Conservation (phyloP, 148 eudicot species). For the Rhododendron ovatum region DNA sequence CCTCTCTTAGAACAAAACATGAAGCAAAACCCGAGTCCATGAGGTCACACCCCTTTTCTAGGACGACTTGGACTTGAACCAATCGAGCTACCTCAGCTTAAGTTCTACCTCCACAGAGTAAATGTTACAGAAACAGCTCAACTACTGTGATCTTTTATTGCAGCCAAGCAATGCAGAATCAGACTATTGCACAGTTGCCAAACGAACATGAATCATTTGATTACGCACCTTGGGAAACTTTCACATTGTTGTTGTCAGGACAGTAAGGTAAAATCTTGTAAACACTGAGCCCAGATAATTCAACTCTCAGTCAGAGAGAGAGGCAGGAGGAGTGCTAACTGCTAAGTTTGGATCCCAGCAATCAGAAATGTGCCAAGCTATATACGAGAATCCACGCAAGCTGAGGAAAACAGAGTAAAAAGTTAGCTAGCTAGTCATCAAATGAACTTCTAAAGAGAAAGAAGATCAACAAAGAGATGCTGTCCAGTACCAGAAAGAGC, state of each 20-base stretch:
- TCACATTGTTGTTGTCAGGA: neutral
- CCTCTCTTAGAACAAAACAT: neutral
- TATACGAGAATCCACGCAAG: conserved; percentile 88
- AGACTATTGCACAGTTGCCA: neutral
- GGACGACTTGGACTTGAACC: neutral
- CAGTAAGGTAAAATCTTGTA: neutral
- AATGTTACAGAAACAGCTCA: neutral
- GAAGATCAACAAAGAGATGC: neutral
- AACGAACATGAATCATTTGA: neutral
- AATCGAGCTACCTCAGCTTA: neutral
- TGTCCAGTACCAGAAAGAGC: conserved; percentile 66
- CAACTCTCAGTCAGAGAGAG: neutral
- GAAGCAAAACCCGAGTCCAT: neutral
- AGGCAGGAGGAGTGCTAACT: neutral
- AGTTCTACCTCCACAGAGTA: neutral
- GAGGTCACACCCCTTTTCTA: neutral
- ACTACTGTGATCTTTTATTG: neutral
- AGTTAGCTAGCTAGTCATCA: neutral
- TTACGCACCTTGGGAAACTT: neutral
- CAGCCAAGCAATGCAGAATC: neutral
- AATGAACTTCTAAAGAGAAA: neutral
- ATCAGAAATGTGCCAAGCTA: conserved; percentile 90
- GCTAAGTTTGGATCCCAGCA: conserved; percentile 10
- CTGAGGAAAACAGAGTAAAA: conserved; percentile 29
- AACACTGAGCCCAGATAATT: neutral